These are phyloP conservation scores for Hypoxylon sp. DNA, from an alignment of 2,329 filamentous ascomycete species.

Conservation along the genomic window DNA sequence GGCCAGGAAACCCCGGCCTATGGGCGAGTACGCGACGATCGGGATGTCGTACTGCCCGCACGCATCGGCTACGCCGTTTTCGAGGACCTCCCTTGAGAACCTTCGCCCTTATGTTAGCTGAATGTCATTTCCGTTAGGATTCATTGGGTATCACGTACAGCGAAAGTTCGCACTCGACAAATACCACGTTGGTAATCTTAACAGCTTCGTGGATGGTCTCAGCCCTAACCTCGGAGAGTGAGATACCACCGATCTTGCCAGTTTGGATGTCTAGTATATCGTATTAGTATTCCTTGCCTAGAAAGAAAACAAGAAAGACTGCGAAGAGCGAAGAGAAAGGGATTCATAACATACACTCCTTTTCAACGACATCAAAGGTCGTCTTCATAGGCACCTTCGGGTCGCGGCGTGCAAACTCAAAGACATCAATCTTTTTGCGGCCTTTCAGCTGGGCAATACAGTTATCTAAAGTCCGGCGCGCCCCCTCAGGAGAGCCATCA, in stretches of 20 bases:
- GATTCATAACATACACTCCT: conserved; percentile 49
- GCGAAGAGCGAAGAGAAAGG: background rate
- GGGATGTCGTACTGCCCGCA: conserved; percentile 77
- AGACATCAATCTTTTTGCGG: conserved; percentile 67
- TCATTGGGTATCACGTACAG: conserved; percentile 45
- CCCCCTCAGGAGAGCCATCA: conserved; percentile 64
- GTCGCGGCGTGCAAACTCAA: conserved; percentile 67
- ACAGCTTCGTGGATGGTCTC: conserved; percentile 57
- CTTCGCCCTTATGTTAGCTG: conserved; percentile 41
- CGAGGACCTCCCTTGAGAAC: conserved; percentile 48
- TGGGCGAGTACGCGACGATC: conserved; percentile 79
- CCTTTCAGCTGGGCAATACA: conserved; percentile 60
- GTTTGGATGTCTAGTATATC: conserved; percentile 52
- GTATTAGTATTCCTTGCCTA: conserved; percentile 2
- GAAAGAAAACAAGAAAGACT: background rate
- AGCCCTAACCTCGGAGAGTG: conserved; percentile 59
- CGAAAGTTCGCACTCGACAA: conserved; percentile 59
- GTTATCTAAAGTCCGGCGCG: conserved; percentile 66
- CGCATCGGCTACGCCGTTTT: conserved; percentile 57
- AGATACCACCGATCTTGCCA: conserved; percentile 60
- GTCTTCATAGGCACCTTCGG: conserved; percentile 56
- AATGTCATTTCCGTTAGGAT: background rate
- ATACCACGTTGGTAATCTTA: conserved; percentile 55
- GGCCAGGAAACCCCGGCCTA: conserved; percentile 72
- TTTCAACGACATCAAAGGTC: conserved; percentile 55